Base-by-base conservation (phyloP, 139 green algal genomes). In the Chlamydomonas incerta region DNA sequence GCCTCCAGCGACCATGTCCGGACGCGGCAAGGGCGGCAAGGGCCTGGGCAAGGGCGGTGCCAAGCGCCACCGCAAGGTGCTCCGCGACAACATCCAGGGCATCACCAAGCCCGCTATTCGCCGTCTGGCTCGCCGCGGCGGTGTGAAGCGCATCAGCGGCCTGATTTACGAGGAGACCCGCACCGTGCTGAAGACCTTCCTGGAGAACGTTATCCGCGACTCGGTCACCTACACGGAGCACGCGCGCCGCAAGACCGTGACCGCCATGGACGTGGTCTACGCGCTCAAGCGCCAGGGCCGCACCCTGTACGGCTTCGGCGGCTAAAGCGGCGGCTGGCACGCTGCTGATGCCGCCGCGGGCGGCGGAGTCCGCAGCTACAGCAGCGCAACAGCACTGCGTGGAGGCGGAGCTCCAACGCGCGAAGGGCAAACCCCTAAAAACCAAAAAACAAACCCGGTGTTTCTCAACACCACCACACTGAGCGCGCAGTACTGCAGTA, bases 221-320 rank as follows among this genome's bases (percentile, higher is more conserved):
- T 94, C 96, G 33, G 97, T 99, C 33, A 99, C 97, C 88, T 99
- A 99, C 95, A 98, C 96, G 55, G 96, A 99, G 95, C 96, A 99
- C 94, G 96, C 96, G 60, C 92, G 96, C 76, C 93, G 96, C 86
- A 99, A 98, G 96, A 99, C 96, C 17, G 96, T 99, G 41, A 98
- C 96, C 37, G 96, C 96, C 57, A 96, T 98, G 91, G 96, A 99
- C 86, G 96, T 99, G 13, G 96, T 98, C 13, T 98, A 98, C 87
- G 95, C 96, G 23, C 96, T 99, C 89, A 84, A 84, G 77, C 77
- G 77, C 37, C 77, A 84, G 77, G 77, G 77, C 77, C 77, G 77
- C 65, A 84, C 77, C 77, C 77, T 84, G 9, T 84, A 84, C 77
- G 77, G 77, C 77, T 84, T 84, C 62, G 77, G 77, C n/a, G 77